Percentiles rank a stretch among this genome's conserved stretches.
These are phyloP conservation scores for Alternaria longipes DNA, from an alignment of 2,329 filamentous ascomycete genomes.

Conservation along the genomic window DNA sequence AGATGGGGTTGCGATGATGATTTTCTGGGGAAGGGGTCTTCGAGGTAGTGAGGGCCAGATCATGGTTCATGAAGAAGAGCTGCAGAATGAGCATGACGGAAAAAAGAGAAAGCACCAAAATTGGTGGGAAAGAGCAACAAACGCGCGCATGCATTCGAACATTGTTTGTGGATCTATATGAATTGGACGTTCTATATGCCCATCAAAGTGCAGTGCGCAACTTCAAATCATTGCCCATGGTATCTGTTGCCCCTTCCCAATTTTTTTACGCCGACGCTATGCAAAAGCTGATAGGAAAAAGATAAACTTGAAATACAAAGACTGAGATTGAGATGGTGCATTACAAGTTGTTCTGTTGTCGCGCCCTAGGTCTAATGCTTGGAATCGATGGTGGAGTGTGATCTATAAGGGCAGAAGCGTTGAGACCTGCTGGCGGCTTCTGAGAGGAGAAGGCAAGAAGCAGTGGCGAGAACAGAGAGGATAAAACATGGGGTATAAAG, in stretches of 20 bases:
- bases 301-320: background rate
- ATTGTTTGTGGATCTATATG: constrained; percentile 9
- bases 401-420: constrained; percentile 25
- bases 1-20: background rate
- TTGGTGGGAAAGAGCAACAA: constrained; percentile 30
- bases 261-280: constrained; percentile 39
- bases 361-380: constrained; percentile 17
- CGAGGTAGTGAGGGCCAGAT: background rate
- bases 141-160: constrained; percentile 30
- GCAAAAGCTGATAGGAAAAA: constrained; percentile 26
- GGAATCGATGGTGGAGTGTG: constrained; percentile 2
- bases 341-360: constrained; percentile 22
- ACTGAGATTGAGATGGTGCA: constrained; percentile 9
- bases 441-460: constrained; percentile 3
- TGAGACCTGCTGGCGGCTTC: constrained; percentile 31
- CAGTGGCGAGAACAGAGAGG: constrained; percentile 4
- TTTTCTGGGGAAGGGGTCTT: background rate
- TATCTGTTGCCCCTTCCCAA: constrained; percentile 24
- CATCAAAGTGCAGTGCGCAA: constrained; percentile 4
- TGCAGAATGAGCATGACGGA: background rate
- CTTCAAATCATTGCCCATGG: constrained; percentile 19
- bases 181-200: background rate
- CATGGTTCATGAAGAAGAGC: background rate
- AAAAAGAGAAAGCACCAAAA: background rate
- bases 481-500: constrained; percentile 22